These are phyloP conservation scores for Yueomyces sinensis DNA, from an alignment of 805 yeast genomes.

Conservation along the genomic window DNA sequence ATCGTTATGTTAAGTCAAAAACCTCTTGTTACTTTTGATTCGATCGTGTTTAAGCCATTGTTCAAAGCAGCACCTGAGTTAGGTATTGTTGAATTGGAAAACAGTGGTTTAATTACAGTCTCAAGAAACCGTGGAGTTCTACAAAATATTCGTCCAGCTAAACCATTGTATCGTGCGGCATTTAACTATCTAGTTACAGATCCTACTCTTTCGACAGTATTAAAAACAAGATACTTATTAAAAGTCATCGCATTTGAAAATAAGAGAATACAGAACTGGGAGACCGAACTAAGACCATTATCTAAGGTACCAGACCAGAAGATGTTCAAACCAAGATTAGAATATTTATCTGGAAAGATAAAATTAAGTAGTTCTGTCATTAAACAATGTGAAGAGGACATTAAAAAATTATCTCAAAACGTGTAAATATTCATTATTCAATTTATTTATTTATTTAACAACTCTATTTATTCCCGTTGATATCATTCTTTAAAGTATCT, in stretches of 20 bases:
- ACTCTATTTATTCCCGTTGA: too few species aligned
- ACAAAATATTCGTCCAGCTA: slow-evolving; percentile 55
- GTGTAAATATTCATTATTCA: background rate
- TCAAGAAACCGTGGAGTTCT: slow-evolving; percentile 69
- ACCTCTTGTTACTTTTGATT: slow-evolving; percentile 35
- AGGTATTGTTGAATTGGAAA: slow-evolving; percentile 60
- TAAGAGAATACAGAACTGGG: slow-evolving; percentile 47
- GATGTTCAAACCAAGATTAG: slow-evolving; percentile 47
- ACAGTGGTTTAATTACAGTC: slow-evolving; percentile 59
- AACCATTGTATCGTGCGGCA: slow-evolving; percentile 75
- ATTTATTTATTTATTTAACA: too few species aligned
- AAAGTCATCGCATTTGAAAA: slow-evolving; percentile 46
- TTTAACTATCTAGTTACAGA: slow-evolving; percentile 54
- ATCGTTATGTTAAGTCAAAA: slow-evolving; percentile 47
- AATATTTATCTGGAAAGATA: slow-evolving; percentile 56
- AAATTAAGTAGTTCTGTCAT: slow-evolving; percentile 43
- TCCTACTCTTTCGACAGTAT: slow-evolving; percentile 36
- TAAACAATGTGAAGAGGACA: slow-evolving; percentile 31
- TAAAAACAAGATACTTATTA: slow-evolving; percentile 51
- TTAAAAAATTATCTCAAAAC: slow-evolving; percentile 22
- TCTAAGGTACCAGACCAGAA: slow-evolving; percentile 37
- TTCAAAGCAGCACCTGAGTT: slow-evolving; percentile 44
- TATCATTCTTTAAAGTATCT: too few species aligned
- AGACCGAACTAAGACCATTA: slow-evolving; percentile 55
- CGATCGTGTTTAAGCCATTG: slow-evolving; percentile 42